A percentile compares a stretch with the other conserved stretches of the same genome.
These are phyloP conservation scores for Pisolithus microcarpus DNA, from an alignment of 768 basidiomycete genomes.

Conservation along the genomic window DNA sequence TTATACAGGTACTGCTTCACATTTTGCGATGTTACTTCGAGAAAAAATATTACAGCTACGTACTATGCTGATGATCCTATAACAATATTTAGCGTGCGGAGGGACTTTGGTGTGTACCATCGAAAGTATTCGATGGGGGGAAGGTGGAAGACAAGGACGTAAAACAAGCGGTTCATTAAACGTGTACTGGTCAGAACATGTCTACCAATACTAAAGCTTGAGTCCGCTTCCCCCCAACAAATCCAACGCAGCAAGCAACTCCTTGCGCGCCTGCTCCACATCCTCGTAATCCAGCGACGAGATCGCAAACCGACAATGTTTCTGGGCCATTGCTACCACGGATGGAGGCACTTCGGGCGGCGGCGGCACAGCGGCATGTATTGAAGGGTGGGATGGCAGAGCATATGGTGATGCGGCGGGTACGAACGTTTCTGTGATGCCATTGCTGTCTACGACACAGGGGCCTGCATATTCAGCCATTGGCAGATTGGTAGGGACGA, in stretches of 20 bases:
- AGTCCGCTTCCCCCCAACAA: conserved; percentile 41
- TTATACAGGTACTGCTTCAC: no score
- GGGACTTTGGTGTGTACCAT: no score
- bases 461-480: conserved; percentile 7
- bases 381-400: not conserved
- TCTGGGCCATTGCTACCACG: conserved; percentile 72
- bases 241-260: conserved; percentile 70
- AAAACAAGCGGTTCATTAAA: no score
- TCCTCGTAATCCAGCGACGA: conserved; percentile 97
- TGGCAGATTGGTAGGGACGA: conserved; percentile 20
- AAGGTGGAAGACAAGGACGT: no score
- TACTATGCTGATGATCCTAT: no score
- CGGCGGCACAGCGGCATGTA: not conserved
- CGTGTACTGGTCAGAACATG: not conserved
- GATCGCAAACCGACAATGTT: conserved; percentile 88
- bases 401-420: not conserved
- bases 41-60: no score
- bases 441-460: conserved; percentile 1
- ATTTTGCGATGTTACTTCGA: no score
- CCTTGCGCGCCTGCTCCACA: conserved; percentile 73
- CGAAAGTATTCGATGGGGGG: no score
- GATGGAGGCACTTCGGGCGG: conserved; percentile 50
- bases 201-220: not conserved
- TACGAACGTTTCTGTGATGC: conserved; percentile 7
- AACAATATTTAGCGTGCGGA: no score